Conservation (phyloP, 768 basidiomycete species). For the Boletus speciosus region DNA sequence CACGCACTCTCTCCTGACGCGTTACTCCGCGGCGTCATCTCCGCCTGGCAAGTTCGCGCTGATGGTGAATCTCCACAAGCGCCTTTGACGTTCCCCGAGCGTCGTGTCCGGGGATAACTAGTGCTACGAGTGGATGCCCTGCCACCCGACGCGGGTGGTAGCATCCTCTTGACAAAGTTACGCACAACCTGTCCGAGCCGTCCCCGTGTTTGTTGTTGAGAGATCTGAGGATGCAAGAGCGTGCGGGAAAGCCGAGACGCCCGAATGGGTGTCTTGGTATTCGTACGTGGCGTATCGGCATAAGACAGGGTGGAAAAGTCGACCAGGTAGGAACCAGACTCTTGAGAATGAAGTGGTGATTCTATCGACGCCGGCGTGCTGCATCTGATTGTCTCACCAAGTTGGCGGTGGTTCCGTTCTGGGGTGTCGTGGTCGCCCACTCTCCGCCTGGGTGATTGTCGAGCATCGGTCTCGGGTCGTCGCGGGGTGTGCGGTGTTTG, state of each 20-base stretch:
- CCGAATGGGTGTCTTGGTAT: not conserved
- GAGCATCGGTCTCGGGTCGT: not conserved
- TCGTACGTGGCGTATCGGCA: not conserved
- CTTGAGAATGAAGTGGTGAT: constrained; percentile 3
- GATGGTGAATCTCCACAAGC: not conserved
- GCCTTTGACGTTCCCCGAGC: not conserved
- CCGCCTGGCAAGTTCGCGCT: not conserved
- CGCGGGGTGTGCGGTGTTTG: not conserved
- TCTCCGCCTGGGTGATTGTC: not conserved
- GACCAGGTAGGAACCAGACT: constrained; percentile 3
- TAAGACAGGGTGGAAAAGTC: constrained; percentile 17
- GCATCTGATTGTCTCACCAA: not conserved
- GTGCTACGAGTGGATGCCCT: not conserved
- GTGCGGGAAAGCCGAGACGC: not conserved
- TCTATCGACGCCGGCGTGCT: not conserved
- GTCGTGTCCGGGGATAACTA: not conserved
- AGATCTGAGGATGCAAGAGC: not conserved
- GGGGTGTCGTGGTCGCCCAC: not conserved
- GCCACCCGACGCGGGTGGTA: constrained; percentile 10
- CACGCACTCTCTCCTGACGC: constrained; percentile 15
- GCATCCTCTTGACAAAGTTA: constrained; percentile 20
- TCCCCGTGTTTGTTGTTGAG: constrained; percentile 5
- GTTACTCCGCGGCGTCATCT: constrained; percentile 17
- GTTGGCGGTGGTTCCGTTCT: not conserved
- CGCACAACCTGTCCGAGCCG: constrained; percentile 23